Evolutionary conservation across 352 stramenopile genomes (phyloP), one percentile per base, ranked within the genome.

Genomic region (Globisporangium uncinulatum): DNA sequence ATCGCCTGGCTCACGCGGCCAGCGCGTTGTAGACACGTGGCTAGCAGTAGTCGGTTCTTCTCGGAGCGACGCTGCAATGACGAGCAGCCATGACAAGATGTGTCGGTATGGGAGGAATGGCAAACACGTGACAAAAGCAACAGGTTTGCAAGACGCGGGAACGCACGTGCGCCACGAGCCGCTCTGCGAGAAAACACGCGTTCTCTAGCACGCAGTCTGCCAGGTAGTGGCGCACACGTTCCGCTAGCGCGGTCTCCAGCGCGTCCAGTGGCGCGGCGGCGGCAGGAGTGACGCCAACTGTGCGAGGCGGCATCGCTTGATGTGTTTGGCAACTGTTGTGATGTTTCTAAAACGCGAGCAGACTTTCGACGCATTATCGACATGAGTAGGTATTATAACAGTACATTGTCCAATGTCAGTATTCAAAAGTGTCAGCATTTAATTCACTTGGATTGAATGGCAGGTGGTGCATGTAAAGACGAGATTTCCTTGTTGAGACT

Each of bases 151-250:
- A 37, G 62, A 55, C 24, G 48, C 34, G 34, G 34, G 34, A 39
- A 53, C 63, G 36, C 76, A 92, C 84, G 67, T 93, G 80, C 0
- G 84, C 79, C 9, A 92, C 74, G 5, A 96, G 76, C 45, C 86
- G 65, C 60, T 96, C 86, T 29, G 84, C 84, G 52, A 96, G 69
- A 58, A 96, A 96, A 21, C 57, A 70, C 46, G 86, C 86, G 55
- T 86, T 91, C 2, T 77, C 69, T 57, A 81, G 74, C 32, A 94
- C 59, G 48, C 76, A 84, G 15, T 57, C 48, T 36, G 75, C 65
- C 56, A 92, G 54, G 56, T 75, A 82, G 54, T 73, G 70, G 53
- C 78, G 72, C 47, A 83, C 74, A 48, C 83, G 71, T 49, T 61
- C 61, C 50, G 54, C 57, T 7, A 92, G 77, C 57, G 65, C 70